These are phyloP conservation scores for Coemansia javaensis DNA, from an alignment of 192 early-diverging fungal species.

Conservation along the genomic window DNA sequence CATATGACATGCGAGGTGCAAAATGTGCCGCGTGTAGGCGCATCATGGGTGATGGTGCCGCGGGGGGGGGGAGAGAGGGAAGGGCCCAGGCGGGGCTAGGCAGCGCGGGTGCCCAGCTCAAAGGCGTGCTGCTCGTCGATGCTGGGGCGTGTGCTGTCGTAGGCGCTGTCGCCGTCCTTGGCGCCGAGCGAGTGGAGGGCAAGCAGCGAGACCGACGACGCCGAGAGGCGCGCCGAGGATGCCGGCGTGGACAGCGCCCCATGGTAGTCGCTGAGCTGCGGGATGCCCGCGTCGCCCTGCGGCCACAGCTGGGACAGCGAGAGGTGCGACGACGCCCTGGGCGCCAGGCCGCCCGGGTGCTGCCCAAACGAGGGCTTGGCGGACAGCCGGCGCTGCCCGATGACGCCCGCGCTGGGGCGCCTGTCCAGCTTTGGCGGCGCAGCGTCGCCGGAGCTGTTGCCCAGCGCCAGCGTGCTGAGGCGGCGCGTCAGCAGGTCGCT, in stretches of 20 bases:
- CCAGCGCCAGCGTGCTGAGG: conserved; percentile 34
- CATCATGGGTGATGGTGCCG: too few relatives aligned
- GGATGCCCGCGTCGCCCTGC: conserved; percentile 1
- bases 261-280: conserved; percentile 16
- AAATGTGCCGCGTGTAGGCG: too few relatives aligned
- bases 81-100: background rate
- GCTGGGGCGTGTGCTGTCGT: conserved; percentile 5
- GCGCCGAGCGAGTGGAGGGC: conserved; percentile 8
- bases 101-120: conserved; percentile 2
- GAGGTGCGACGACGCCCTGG: conserved; percentile 37
- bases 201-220: conserved; percentile 38
- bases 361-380: conserved; percentile 37
- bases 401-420: conserved; percentile 44
- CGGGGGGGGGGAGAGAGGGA: too few relatives aligned
- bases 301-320: conserved; percentile 41
- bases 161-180: background rate
- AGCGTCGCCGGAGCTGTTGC: conserved; percentile 1
- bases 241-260: conserved; percentile 40
- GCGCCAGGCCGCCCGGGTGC: conserved; percentile 11
- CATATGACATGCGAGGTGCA: too few relatives aligned
- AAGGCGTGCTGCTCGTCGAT: conserved; percentile 7
- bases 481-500: conserved; percentile 45
- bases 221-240: conserved; percentile 34
- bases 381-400: conserved; percentile 48
- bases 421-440: conserved; percentile 27